Conservation (phyloP, 1,284 basidiomycete genomes). For the Hymenochaete sp. region DNA sequence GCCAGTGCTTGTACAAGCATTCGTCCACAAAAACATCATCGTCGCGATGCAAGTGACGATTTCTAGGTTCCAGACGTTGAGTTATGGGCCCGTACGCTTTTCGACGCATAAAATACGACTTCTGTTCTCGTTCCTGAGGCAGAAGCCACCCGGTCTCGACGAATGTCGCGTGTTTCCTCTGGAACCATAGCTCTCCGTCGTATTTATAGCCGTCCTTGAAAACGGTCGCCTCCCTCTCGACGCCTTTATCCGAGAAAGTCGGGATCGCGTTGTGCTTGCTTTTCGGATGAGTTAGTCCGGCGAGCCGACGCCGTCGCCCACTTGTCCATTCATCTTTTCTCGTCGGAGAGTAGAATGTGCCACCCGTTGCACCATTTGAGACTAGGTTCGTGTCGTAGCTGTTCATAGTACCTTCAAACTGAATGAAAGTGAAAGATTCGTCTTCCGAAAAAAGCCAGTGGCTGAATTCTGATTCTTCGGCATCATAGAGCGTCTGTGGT, state of each 20-base stretch:
- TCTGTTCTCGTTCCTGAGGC: constrained; percentile 13
- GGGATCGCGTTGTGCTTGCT: background rate
- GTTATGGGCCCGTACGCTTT: constrained; percentile 10
- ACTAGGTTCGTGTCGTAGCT: constrained; percentile 12
- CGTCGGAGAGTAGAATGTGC: constrained; percentile 13
- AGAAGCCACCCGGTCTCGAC: constrained; percentile 17
- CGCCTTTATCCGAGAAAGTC: constrained; percentile 10
- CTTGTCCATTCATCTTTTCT: constrained; percentile 7
- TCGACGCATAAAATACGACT: constrained; percentile 17
- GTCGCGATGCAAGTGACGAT: constrained; percentile 8
- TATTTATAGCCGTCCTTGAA: constrained; percentile 5
- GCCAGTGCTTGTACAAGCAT: constrained; percentile 17
- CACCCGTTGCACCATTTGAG: no score
- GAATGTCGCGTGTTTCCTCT: constrained; percentile 8
- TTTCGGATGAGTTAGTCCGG: constrained; percentile 2
- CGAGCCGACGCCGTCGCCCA: background rate
- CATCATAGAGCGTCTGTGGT: constrained; percentile 7
- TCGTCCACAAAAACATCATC: constrained; percentile 14
- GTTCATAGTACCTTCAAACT: constrained; percentile 15
- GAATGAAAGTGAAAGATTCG: constrained; percentile 15
- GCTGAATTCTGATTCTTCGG: constrained; percentile 17
- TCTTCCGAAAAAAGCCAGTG: constrained; percentile 16
- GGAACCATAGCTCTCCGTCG: constrained; percentile 14
- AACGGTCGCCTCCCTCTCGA: constrained; percentile 9
- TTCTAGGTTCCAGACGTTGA: constrained; percentile 15